Base-by-base conservation (phyloP, 2,329 filamentous ascomycete genomes). In the Fusarium tuaranense region DNA sequence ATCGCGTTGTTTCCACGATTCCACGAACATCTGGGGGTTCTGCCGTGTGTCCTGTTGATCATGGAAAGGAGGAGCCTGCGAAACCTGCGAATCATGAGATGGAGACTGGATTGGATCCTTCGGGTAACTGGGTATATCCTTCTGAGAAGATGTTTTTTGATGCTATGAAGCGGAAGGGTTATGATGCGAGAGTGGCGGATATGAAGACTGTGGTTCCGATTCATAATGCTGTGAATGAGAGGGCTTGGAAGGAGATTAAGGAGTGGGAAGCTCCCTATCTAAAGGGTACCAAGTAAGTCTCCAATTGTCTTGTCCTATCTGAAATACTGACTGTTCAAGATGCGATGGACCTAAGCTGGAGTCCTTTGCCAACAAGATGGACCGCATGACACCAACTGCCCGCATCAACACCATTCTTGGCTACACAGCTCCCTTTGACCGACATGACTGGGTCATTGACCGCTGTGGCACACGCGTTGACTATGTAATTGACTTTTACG, bases 401-500 rank as follows among this genome's bases (percentile, higher is more conserved):
- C 88, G 95, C 68, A 83, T 97, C 76, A 97, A 97, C 83, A 94
- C 92, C 6, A 83, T 95, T 68, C 85, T 98, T 64, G 97, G 97
- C n/a, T 98, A 98, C 83, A 92, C 93, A 69, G 88, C 92, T 63
- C 97, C 97, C 2, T 99, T 99, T 83, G 97, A 99, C 84, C 88
- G 97, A 32, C 97, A 99, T 82, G 97, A 99, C 83, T 99, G 97
- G 97, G 92, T 98, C 27, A 92, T 99, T 39, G 95, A 99, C 84
- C 89, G 97, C 62, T 98, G 97, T 81, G 96, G 94, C 34, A 92
- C 87, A 22, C 91, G 90, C 79, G 86, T 99, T 59, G 97, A 98
- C 79, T 99, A 99, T 82, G 93, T 99, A 44, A 99, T 99, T 82
- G 97, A 99, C 84, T 99, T 99, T 79, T 99, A 99, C 81, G 92